phyloP scores from a whole-genome alignment of 179 eudicot genomes.

The Silene coronaria region DNA sequence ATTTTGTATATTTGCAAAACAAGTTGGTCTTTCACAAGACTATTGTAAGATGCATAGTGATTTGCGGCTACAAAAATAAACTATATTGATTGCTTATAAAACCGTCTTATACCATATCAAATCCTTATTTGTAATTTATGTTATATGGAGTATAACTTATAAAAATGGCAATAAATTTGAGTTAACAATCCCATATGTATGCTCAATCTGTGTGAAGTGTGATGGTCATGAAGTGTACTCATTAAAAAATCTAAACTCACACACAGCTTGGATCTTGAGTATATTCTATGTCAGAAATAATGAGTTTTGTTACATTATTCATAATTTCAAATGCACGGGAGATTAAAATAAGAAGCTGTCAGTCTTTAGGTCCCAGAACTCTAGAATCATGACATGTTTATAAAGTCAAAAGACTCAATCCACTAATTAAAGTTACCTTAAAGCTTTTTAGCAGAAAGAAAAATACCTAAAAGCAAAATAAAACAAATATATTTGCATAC shows the following conservation, averaged over 20 bases:
- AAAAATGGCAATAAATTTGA: no score
- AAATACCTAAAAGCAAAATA: not conserved
- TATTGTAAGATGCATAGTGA: no score
- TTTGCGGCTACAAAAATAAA: no score
- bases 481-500: not conserved
- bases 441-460: slow-evolving; percentile 6
- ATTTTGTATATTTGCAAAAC: no score
- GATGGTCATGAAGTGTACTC: not conserved
- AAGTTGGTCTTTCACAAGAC: no score
- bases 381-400: slow-evolving; percentile 13
- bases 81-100: no score
- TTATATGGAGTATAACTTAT: no score
- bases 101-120: no score
- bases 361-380: slow-evolving; percentile 10
- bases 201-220: not conserved
- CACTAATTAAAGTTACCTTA: slow-evolving; percentile 8
- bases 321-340: slow-evolving; percentile 9
- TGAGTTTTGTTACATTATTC: not conserved
- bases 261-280: slow-evolving; percentile 9
- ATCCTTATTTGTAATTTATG: no score
- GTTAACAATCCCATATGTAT: no score
- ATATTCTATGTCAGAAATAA: slow-evolving; percentile 23
- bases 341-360: not conserved
- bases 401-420: slow-evolving; percentile 7
- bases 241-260: not conserved